A percentile compares a stretch with the other conserved stretches of the same genome.
Conservation (phyloP, 331 rosid species). For the Rosa hybrid region DNA sequence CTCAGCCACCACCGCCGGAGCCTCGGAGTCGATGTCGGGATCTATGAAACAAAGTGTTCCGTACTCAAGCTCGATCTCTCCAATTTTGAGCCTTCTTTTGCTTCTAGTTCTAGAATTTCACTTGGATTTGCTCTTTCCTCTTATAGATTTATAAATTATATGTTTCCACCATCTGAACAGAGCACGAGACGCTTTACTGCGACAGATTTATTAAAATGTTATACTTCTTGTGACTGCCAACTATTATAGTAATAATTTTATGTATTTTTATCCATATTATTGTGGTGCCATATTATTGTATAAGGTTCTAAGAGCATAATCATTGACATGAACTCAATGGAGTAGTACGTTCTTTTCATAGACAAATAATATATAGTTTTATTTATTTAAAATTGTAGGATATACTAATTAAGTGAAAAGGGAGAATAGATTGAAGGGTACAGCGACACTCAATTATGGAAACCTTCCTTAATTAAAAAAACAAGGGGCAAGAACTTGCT, state of each 20-base stretch:
- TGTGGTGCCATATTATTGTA: background rate
- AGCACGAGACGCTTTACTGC: background rate
- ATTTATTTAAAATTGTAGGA: background rate
- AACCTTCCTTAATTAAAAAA: slow-evolving; percentile 24
- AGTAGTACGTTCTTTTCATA: background rate
- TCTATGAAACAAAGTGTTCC: slow-evolving; percentile 20
- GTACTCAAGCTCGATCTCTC: background rate
- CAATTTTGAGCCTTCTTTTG: background rate
- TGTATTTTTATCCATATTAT: background rate
- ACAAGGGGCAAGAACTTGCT: slow-evolving; percentile 19
- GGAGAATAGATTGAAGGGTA: background rate
- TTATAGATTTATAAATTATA: background rate
- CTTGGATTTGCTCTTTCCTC: slow-evolving; percentile 9
- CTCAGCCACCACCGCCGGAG: slow-evolving; percentile 31
- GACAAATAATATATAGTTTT: background rate
- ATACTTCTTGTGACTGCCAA: slow-evolving; percentile 9
- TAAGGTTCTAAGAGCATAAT: background rate
- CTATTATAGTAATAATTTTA: background rate
- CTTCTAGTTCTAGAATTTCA: background rate
- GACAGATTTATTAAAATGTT: slow-evolving; percentile 13
- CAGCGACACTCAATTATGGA: slow-evolving; percentile 39
- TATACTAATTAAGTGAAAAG: background rate
- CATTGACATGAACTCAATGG: background rate
- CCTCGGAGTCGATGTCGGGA: slow-evolving; percentile 36
- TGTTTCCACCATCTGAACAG: background rate